phyloP scores from a whole-genome alignment of 2,329 filamentous ascomycete species.

The Hypoxylon sp. region DNA sequence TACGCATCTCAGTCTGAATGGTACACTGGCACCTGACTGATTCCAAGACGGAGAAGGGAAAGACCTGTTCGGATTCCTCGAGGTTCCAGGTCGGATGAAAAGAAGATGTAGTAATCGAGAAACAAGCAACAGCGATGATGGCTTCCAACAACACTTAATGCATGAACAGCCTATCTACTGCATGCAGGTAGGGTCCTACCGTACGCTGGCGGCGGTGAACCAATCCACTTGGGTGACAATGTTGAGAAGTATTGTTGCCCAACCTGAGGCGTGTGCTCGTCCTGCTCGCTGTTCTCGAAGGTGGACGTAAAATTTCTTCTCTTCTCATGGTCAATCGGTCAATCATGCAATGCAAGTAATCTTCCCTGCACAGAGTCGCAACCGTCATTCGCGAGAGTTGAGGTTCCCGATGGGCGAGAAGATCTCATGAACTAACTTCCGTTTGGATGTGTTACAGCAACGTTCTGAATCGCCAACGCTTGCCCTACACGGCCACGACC shows the following conservation, averaged over 20 bases:
- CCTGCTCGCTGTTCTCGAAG: background rate
- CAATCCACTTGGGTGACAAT: constrained; percentile 34
- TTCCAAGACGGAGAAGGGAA: background rate
- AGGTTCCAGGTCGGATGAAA: background rate
- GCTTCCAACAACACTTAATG: background rate
- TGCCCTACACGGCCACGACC: background rate
- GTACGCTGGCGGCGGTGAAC: constrained; percentile 7
- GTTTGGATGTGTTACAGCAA: constrained; percentile 10
- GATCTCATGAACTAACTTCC: constrained; percentile 8
- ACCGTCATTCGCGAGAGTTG: background rate
- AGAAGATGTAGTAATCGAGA: background rate
- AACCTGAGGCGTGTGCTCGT: constrained; percentile 7
- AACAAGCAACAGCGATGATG: background rate
- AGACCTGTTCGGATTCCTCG: background rate
- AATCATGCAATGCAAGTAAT: constrained; percentile 24
- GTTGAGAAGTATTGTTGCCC: constrained; percentile 35
- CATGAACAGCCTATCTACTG: background rate
- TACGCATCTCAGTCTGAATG: background rate
- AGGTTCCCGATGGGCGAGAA: background rate
- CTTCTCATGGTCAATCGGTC: no score
- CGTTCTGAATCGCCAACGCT: no score
- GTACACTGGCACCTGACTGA: no score
- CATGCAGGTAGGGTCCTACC: constrained; percentile 2
- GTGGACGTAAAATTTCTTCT: constrained; percentile 1
- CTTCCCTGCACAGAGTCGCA: constrained; percentile 1